Conservation (phyloP, 345 rosid genomes). For the Euphorbia pulcherrima region DNA sequence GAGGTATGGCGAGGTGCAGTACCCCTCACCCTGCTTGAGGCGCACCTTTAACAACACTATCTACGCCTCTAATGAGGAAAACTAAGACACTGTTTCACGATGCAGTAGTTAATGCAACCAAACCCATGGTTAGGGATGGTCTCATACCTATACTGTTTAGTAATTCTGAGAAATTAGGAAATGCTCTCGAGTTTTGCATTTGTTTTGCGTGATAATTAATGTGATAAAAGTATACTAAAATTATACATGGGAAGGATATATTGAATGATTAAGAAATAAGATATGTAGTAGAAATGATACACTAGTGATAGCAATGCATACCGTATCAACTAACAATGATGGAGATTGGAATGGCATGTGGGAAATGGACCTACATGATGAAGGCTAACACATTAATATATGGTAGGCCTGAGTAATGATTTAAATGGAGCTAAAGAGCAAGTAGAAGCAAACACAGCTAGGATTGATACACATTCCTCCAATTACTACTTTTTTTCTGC, state of each 20-base stretch:
- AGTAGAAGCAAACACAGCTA: conserved; percentile 58
- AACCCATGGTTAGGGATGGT: neutral
- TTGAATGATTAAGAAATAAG: conserved; percentile 31
- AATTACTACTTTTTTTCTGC: conserved; percentile 27
- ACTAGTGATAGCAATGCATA: neutral
- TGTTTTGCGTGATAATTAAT: neutral
- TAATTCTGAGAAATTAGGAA: neutral
- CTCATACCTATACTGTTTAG: neutral
- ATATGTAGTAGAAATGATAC: conserved; percentile 15
- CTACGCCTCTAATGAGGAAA: neutral
- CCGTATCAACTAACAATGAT: conserved; percentile 34
- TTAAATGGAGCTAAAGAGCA: conserved; percentile 40
- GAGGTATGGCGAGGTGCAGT: too few relatives aligned
- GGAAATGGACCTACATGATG: conserved; percentile 22
- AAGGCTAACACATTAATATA: too few relatives aligned
- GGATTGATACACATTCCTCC: conserved; percentile 38
- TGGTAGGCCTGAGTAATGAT: conserved; percentile 43
- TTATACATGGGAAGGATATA: conserved; percentile 18
- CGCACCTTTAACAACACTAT: too few relatives aligned
- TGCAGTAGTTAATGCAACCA: neutral
- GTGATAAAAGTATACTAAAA: too few relatives aligned
- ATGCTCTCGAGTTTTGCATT: neutral
- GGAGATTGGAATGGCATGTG: conserved; percentile 30
- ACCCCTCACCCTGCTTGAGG: too few relatives aligned
- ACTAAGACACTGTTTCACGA: neutral